Conservation (phyloP, 768 basidiomycete species). For the Rhodotorula sphaerocarpa region DNA sequence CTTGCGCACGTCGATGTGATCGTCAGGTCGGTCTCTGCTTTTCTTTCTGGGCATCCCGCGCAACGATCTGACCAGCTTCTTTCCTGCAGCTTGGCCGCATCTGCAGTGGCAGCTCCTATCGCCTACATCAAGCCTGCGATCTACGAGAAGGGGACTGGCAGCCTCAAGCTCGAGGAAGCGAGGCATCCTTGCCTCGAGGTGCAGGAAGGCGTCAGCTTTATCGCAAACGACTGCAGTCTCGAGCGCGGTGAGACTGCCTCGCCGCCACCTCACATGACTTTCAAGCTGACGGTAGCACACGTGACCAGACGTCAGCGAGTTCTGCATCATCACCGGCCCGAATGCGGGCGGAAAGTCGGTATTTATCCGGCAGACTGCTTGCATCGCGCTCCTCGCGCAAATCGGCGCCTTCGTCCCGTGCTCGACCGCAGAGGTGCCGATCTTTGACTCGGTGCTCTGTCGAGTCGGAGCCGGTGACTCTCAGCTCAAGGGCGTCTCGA, state of each 20-base stretch:
- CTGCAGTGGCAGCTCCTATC: conserved; percentile 75
- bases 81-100: conserved; percentile 72
- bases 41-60: not conserved
- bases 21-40: conserved; percentile 48
- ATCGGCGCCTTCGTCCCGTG: conserved; percentile 93
- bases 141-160: conserved; percentile 55
- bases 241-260: conserved; percentile 38
- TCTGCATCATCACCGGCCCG: conserved; percentile 94
- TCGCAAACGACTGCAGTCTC: conserved; percentile 92
- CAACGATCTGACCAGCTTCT: fast-evolving
- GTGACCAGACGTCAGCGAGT: conserved; percentile 66
- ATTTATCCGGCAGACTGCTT: conserved; percentile 59
- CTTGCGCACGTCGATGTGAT: conserved; percentile 89
- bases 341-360: conserved; percentile 99
- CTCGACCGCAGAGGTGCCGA: conserved; percentile 69
- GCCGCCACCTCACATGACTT: not conserved
- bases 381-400: conserved; percentile 94
- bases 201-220: conserved; percentile 89
- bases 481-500: conserved; percentile 93
- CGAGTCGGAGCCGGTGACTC: conserved; percentile 96
- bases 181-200: conserved; percentile 94
- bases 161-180: conserved; percentile 70
- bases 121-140: conserved; percentile 73
- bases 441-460: conserved; percentile 92
- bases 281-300: not conserved